Conservation (phyloP, 495 filamentous ascomycete genomes). For the Daldinia bambusicola region DNA sequence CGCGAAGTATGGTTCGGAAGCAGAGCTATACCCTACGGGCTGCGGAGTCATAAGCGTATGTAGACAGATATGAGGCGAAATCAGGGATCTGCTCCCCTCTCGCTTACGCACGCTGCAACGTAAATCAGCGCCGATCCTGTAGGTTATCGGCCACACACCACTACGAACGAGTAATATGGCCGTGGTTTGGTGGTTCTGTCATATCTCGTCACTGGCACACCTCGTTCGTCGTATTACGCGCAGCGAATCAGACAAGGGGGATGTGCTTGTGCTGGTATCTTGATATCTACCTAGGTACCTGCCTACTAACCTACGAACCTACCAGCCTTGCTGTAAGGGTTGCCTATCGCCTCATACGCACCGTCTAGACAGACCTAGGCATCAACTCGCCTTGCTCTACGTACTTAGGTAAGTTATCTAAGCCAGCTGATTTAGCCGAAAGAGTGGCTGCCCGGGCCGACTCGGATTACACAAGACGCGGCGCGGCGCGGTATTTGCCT, state of each 20-base stretch:
- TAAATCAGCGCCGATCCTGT: slow-evolving; percentile 29
- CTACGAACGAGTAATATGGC: not conserved
- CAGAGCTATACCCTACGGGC: not conserved
- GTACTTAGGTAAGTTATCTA: not conserved
- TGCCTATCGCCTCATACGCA: not conserved
- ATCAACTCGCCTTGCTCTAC: not conserved
- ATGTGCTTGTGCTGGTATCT: not conserved
- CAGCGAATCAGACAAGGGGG: not conserved
- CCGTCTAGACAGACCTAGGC: not conserved
- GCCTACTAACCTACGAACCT: not conserved
- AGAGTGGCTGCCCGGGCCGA: not conserved
- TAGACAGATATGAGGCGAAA: slow-evolving; percentile 7
- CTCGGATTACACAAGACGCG: not conserved
- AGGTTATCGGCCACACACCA: slow-evolving; percentile 5
- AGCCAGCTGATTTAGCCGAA: not conserved
- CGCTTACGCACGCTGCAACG: slow-evolving; percentile 38
- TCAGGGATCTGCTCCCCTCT: slow-evolving; percentile 17
- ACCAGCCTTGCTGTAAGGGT: not conserved
- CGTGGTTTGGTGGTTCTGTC: not conserved
- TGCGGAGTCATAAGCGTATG: slow-evolving; percentile 3
- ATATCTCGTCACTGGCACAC: slow-evolving; percentile 30
- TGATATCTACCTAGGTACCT: not conserved
- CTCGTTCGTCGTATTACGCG: slow-evolving; percentile 5
- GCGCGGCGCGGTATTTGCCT: slow-evolving; percentile 3
- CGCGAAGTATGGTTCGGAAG: not conserved